A percentile compares a stretch with the other conserved stretches of the same genome.
phyloP scores from a whole-genome alignment of 108 stramenopile genomes.

The Cyclotella baltica region DNA sequence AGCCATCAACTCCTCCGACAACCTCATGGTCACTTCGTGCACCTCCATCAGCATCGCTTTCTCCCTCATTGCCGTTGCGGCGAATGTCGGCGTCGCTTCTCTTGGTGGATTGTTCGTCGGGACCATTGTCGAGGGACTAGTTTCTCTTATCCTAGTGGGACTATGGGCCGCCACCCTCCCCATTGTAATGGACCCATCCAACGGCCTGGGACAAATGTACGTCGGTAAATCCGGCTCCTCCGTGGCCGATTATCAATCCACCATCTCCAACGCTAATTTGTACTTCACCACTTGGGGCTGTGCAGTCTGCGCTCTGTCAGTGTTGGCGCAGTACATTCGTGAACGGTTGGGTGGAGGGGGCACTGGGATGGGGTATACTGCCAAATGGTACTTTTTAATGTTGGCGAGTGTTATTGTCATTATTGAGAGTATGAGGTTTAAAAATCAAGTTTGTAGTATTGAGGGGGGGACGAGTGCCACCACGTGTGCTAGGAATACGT shows the following conservation, averaged over 20 bases:
- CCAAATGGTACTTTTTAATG: constrained; percentile 51
- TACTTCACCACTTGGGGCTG: constrained; percentile 48
- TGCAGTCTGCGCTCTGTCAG: constrained; percentile 25
- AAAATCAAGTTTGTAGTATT: constrained; percentile 49
- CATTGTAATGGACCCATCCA: constrained; percentile 48
- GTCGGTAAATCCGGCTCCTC: constrained; percentile 31
- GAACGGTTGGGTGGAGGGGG: constrained; percentile 38
- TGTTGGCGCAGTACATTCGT: constrained; percentile 47
- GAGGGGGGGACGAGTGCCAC: constrained; percentile 30
- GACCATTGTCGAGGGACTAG: constrained; percentile 44
- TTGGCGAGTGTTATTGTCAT: constrained; percentile 48
- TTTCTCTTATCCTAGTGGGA: constrained; percentile 33
- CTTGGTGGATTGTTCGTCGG: constrained; percentile 44
- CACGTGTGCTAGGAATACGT: constrained; percentile 47
- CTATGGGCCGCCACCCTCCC: constrained; percentile 47
- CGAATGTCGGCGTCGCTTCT: constrained; percentile 21
- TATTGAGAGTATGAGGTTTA: constrained; percentile 51
- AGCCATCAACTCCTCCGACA: neutral
- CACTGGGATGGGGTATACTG: constrained; percentile 46
- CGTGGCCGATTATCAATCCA: constrained; percentile 42
- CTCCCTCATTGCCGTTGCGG: constrained; percentile 16
- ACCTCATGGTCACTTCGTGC: constrained; percentile 29
- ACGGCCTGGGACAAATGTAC: constrained; percentile 54
- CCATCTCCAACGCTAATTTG: constrained; percentile 53
- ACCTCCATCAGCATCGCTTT: constrained; percentile 33